Evolutionary conservation across 305 asterid genomes (phyloP).

Genomic region (Solanum hybrid): DNA sequence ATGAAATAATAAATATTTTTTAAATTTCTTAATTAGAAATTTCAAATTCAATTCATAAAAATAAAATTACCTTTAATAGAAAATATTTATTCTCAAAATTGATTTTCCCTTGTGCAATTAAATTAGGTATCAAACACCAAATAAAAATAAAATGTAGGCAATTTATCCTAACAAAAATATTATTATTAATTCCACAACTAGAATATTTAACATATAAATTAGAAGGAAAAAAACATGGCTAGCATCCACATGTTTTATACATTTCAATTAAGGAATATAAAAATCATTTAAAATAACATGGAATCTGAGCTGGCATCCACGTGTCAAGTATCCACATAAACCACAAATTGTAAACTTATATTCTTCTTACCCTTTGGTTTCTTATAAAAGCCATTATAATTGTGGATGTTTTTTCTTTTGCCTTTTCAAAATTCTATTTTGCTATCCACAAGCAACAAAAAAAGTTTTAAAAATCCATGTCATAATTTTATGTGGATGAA

Average conservation of each 20-base stretch:
- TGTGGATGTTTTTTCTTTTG: not conserved
- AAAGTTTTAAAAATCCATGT: not conserved
- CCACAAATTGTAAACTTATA: not conserved
- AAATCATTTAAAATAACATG: not conserved
- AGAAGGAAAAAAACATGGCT: not conserved
- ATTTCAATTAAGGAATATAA: not conserved
- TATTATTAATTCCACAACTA: no score
- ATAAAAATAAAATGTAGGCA: no score
- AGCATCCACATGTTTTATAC: not conserved
- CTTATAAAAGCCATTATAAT: not conserved
- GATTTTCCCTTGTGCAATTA: no score
- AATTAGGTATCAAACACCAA: no score
- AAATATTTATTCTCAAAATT: no score
- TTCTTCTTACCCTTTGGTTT: not conserved
- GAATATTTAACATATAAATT: no score
- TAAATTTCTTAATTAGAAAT: no score
- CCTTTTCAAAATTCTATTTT: not conserved
- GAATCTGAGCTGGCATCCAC: not conserved
- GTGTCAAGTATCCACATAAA: not conserved
- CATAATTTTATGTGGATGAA: not conserved
- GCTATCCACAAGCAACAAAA: not conserved
- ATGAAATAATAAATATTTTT: no score
- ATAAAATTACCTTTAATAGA: no score
- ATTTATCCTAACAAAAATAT: no score
- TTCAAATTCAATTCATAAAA: no score